Evolutionary conservation across 2,329 filamentous ascomycete species (phyloP).

Genomic region (Alternaria sp.): DNA sequence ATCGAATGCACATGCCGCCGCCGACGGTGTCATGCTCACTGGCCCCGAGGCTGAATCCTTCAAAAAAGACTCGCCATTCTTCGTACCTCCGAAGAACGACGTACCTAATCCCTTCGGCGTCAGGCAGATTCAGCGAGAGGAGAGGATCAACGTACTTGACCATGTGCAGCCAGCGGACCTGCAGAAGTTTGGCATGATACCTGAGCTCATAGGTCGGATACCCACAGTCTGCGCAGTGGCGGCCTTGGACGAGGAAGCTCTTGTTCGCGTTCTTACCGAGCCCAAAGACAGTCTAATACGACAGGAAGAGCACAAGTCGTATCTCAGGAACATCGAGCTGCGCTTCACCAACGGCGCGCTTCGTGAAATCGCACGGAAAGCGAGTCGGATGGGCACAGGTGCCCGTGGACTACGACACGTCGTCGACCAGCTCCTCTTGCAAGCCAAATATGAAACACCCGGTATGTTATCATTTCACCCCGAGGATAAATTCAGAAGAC

Average conservation of each 20-base stretch:
- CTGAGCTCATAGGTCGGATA: conserved; percentile 93
- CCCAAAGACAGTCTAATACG: conserved; percentile 86
- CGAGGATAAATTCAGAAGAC: neutral
- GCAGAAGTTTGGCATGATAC: conserved; percentile 89
- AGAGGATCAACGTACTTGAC: conserved; percentile 67
- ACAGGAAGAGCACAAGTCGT: conserved; percentile 89
- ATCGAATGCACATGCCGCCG: conserved; percentile 57
- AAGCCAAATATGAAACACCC: conserved; percentile 59
- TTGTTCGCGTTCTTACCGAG: conserved; percentile 90
- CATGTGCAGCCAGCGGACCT: conserved; percentile 78
- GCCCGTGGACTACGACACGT: conserved; percentile 59
- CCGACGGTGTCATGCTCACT: conserved; percentile 65
- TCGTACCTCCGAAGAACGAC: conserved; percentile 48
- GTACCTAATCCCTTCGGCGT: conserved; percentile 33
- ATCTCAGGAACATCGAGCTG: conserved; percentile 77
- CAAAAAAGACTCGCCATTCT: conserved; percentile 67
- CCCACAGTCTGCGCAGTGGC: conserved; percentile 89
- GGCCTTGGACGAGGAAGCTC: conserved; percentile 70
- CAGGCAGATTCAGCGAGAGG: conserved; percentile 29
- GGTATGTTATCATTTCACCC: conserved; percentile 33
- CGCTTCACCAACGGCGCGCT: conserved; percentile 84
- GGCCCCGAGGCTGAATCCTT: conserved; percentile 66
- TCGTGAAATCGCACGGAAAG: conserved; percentile 79
- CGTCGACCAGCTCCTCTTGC: conserved; percentile 56
- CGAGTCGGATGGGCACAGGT: conserved; percentile 75